A percentile compares a stretch with the other conserved stretches of the same genome.
These are phyloP conservation scores for Paratinospora sagittata DNA, from an alignment of 164 flowering plant genomes.

Conservation along the genomic window DNA sequence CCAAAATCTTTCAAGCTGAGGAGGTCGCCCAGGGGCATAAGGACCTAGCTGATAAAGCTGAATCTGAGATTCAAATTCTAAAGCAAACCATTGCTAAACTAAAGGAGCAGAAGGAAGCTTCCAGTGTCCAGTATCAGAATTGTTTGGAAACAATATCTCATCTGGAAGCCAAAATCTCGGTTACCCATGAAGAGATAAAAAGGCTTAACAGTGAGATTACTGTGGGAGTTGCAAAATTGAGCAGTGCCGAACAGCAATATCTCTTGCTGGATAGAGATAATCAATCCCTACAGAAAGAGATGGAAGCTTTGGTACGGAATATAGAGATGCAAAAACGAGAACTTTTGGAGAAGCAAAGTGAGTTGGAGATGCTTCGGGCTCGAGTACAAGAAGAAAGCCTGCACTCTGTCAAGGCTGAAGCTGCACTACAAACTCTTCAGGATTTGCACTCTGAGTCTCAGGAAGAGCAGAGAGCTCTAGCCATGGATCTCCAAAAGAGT, in stretches of 20 bases:
- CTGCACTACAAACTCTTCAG: slow-evolving; percentile 47
- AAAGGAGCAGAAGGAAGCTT: slow-evolving; percentile 44
- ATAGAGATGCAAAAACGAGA: slow-evolving; percentile 56
- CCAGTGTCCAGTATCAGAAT: slow-evolving; percentile 39
- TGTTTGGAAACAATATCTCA: slow-evolving; percentile 47
- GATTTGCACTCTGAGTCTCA: slow-evolving; percentile 58
- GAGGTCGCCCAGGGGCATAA: slow-evolving; percentile 32
- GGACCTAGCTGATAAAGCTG: slow-evolving; percentile 40
- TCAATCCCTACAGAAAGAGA: slow-evolving; percentile 52
- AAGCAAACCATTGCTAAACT: slow-evolving; percentile 36
- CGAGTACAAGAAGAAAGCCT: slow-evolving; percentile 49
- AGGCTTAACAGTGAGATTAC: slow-evolving; percentile 45
- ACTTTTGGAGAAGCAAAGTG: slow-evolving; percentile 51
- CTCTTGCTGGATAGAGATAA: slow-evolving; percentile 47
- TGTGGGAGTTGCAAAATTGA: slow-evolving; percentile 36
- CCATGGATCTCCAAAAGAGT: slow-evolving; percentile 51
- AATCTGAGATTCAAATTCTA: slow-evolving; percentile 41
- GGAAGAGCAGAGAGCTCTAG: slow-evolving; percentile 58
- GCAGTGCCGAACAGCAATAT: slow-evolving; percentile 48
- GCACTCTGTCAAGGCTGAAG: slow-evolving; percentile 48
- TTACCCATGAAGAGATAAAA: slow-evolving; percentile 43
- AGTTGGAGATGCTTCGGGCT: slow-evolving; percentile 50
- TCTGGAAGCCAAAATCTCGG: slow-evolving; percentile 49
- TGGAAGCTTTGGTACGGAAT: slow-evolving; percentile 41
- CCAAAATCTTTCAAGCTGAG: slow-evolving; percentile 27